Evolutionary conservation across 140 eudicot genomes (phyloP).

Genomic region (Bidens hawaiensis): DNA sequence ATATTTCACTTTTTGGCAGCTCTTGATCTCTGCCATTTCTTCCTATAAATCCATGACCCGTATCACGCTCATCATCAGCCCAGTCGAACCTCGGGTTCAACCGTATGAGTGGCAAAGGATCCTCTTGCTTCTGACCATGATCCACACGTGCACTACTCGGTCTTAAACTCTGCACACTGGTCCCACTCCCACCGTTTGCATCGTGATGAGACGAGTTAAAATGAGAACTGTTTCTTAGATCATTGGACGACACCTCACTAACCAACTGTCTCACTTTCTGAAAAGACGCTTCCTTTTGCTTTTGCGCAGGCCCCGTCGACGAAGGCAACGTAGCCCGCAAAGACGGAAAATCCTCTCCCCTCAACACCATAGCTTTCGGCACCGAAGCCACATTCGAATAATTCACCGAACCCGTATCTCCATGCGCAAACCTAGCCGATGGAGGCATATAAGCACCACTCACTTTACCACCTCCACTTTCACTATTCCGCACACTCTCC

Average conservation of each 20-base stretch:
- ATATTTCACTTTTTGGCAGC: conserved; percentile 42
- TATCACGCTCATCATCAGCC: conserved; percentile 99
- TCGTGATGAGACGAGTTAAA: conserved; percentile 33
- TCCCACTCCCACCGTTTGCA: conserved; percentile 35
- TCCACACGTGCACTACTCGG: conserved; percentile 30
- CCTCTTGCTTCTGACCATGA: conserved; percentile 56
- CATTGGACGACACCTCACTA: conserved; percentile 47
- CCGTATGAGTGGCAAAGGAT: conserved; percentile 62
- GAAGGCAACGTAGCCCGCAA: conserved; percentile 68
- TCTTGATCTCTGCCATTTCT: conserved; percentile 52
- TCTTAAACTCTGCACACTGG: conserved; percentile 30
- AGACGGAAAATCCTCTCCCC: conserved; percentile 98
- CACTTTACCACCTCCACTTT: conserved; percentile 24
- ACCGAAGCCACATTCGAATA: conserved; percentile 23
- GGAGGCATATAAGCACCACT: conserved; percentile 62
- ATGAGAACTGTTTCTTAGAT: conserved; percentile 35
- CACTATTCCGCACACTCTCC: conserved; percentile 32
- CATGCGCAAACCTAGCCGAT: conserved; percentile 55
- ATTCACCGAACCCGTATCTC: conserved; percentile 20
- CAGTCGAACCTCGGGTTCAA: conserved; percentile 95
- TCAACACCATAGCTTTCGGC: conserved; percentile 66
- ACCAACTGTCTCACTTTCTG: conserved; percentile 54
- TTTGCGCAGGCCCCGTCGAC: conserved; percentile 47
- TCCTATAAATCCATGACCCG: conserved; percentile 53
- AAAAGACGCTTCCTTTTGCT: conserved; percentile 51